A percentile compares a stretch with the other conserved stretches of the same genome.
phyloP scores from a whole-genome alignment of 371 early-diverging fungal species.

The Circinella minor region DNA sequence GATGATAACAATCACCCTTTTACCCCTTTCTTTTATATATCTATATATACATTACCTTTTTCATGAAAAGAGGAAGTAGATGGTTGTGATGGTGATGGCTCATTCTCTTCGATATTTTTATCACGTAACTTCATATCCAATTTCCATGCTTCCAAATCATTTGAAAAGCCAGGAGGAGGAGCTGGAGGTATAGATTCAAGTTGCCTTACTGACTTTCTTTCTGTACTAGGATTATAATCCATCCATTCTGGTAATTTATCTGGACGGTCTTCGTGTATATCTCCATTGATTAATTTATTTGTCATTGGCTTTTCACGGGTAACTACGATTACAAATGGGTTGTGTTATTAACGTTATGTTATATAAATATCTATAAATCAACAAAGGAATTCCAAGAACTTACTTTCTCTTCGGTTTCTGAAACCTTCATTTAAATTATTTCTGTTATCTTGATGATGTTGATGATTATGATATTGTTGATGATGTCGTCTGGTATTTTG shows the following conservation, averaged over 20 bases:
- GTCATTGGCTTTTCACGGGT: slow-evolving; percentile 8
- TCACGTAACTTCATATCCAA: slow-evolving; percentile 67
- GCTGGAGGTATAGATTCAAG: not conserved
- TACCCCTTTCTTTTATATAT: not conserved
- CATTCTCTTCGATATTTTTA: slow-evolving; percentile 14
- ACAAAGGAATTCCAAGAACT: not conserved
- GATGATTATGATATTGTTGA: slow-evolving; percentile 6
- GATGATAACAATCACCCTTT: not conserved
- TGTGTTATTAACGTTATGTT: not conserved
- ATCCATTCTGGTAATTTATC: slow-evolving; percentile 70
- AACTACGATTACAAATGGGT: not conserved
- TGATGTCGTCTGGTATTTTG: slow-evolving; percentile 6
- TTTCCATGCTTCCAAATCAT: slow-evolving; percentile 69
- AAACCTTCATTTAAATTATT: slow-evolving; percentile 11
- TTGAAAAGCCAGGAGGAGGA: slow-evolving; percentile 13
- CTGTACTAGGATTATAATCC: slow-evolving; percentile 62
- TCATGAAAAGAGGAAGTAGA: not conserved
- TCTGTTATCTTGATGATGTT: not conserved
- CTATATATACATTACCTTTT: not conserved
- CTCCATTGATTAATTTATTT: slow-evolving; percentile 1
- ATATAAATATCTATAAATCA: not conserved
- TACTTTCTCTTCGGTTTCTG: slow-evolving; percentile 25
- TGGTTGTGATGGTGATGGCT: not conserved
- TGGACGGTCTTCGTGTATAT: slow-evolving; percentile 6
- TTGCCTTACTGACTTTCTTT: slow-evolving; percentile 17